Evolutionary conservation across 805 yeast genomes (phyloP).

Genomic region (Lachancea nothofagi): DNA sequence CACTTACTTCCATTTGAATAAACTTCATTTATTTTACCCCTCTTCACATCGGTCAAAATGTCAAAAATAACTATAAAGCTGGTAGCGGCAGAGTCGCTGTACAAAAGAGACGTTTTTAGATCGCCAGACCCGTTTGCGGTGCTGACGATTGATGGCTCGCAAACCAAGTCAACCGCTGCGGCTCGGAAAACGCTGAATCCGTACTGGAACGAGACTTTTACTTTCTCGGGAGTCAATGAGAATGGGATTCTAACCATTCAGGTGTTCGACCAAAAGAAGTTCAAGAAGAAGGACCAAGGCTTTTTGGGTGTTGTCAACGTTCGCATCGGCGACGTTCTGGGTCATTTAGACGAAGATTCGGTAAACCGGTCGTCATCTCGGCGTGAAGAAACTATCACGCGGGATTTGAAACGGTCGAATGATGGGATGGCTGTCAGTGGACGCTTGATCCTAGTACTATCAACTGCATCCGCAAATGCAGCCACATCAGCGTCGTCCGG

Average conservation of each 20-base stretch:
- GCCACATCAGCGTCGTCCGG: conserved; percentile 16
- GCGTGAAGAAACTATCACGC: conserved; percentile 79
- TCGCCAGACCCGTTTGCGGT: conserved; percentile 99
- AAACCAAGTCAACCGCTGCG: conserved; percentile 90
- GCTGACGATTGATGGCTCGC: conserved; percentile 93
- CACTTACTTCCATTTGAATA: too few species aligned
- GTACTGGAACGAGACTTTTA: conserved; percentile 93
- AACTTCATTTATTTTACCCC: too few species aligned
- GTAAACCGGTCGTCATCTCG: conserved; percentile 24
- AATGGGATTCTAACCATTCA: conserved; percentile 85
- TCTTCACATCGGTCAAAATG: conserved; percentile 2
- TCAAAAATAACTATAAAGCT: conserved; percentile 55
- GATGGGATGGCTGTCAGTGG: conserved; percentile 93
- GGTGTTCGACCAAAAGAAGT: conserved; percentile 94
- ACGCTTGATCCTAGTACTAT: conserved; percentile 70
- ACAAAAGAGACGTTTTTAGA: conserved; percentile 90
- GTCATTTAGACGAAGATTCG: conserved; percentile 52
- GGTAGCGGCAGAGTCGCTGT: conserved; percentile 93
- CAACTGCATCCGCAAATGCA: conserved; percentile 28
- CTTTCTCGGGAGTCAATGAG: conserved; percentile 66
- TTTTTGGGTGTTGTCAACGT: conserved; percentile 94
- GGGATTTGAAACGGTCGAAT: conserved; percentile 86
- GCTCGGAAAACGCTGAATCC: conserved; percentile 93
- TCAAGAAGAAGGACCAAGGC: conserved; percentile 97
- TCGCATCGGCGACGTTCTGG: conserved; percentile 71